Base-by-base conservation (phyloP, 495 filamentous ascomycete genomes). In the Rostrohypoxylon terebratum region DNA sequence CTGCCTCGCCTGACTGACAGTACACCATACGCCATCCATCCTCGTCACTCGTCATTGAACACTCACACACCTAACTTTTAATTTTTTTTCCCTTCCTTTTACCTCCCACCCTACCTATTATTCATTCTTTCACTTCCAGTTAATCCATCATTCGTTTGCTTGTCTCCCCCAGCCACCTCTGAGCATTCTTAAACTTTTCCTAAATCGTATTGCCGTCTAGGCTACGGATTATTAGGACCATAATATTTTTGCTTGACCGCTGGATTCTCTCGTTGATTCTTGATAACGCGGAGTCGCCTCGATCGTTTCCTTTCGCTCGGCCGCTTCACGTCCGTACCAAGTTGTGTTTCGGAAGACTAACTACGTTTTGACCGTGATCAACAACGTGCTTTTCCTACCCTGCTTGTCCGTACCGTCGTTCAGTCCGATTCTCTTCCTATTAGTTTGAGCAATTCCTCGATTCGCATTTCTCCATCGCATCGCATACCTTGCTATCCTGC, bases 41-140 rank as follows among this genome's bases (percentile, higher is more conserved):
- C 68, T 73, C 70, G 70, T 73, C 65, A 73, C 68, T 73, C 70
- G 70, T 73, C 65, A 73, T 69, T 65, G 70, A 73, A 69, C 70
- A 65, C 51, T 65, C 40, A 31, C 61, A 25, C 36, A 28, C 44
- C 50, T 61, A 55, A 34, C 38, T 31, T 48, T 55, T 62, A 25
- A 33, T 62, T 33, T 65, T 51, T 61, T 57, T 21, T 53, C 63
- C 48, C 8, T 25, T 34, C 53, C 63, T 64, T n/a, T n/a, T n/a
- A n/a, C 16, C 44, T 70, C 25, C 25, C 28, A 67, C 25, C 18
- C 36, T 31, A 48, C 38, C 50, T 18, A n/a, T 14, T 66, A 50
- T 31, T 44, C 31, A 45, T 63, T 50, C 66, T 53, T 59, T 64
- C 59, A 59, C 5, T 57, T 54, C n/a, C n/a, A n/a, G 28, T 28